Evolutionary conservation across 2,329 filamentous ascomycete genomes (phyloP), one percentile per base, ranked within the genome.

Genomic region (Neophaeococcomyces aloes): DNA sequence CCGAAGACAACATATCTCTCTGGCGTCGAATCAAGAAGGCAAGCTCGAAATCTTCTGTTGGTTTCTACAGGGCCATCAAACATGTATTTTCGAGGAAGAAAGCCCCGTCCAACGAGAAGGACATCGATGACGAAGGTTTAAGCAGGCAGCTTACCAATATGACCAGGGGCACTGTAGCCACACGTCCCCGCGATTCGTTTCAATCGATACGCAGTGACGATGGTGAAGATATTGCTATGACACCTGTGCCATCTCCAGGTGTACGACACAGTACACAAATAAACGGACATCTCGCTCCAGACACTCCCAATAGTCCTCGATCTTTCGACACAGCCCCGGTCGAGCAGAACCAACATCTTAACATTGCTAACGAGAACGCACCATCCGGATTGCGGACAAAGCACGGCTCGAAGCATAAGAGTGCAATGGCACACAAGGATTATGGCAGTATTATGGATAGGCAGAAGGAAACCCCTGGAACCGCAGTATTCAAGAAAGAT

Each of bases 1-100:
- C 83, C 30, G 84, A 87, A 53, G 89, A 95, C 56, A 81, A 86
- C 49, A 75, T 98, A 32, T 87, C 85, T 1, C 31, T 76, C 21
- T 98, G 91, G 91, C 81, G 91, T 56, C 79, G 71, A 53, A 74
- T 91, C 66, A 98, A 98, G 66, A 98, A 98, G 69, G 83, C 83
- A 3, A 86, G 74, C 39, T 82, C 86, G 0, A 73, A 73, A 50
- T 71, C 68, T 25, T 65, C 76, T 10, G 60, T 82, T 4, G 76
- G 69, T 64, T 70, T 68, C 2, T 81, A 71, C 64, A 65, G 62
- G 42, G 51, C 52, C 17, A 64, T 66, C 55, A 73, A 70, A 54
- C 43, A 42, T 21, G 45, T 58, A 27, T 53, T 53, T 8, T 56
- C 57, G 45, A 66, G 69, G 48, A 63, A 60, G 31, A 70, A 71